phyloP scores from a whole-genome alignment of 768 basidiomycete genomes.

The Lentinus brumalis region DNA sequence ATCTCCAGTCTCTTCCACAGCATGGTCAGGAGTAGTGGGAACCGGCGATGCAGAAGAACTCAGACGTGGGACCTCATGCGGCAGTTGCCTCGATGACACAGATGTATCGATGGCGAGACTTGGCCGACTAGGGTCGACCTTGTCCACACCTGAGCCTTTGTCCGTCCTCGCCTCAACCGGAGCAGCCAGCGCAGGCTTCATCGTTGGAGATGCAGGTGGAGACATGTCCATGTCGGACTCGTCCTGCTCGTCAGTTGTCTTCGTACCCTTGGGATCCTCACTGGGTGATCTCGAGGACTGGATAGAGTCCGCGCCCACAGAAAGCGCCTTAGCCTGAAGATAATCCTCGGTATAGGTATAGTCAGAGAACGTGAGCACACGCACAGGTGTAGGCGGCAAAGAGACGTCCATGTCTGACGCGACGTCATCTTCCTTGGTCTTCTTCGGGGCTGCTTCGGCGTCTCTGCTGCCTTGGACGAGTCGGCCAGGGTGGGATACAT shows the following conservation, averaged over 20 bases:
- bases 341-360: background rate
- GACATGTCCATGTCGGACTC: constrained; percentile 24
- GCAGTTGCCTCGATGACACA: constrained; percentile 1
- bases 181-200: background rate
- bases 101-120: constrained; percentile 12
- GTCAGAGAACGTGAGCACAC: background rate
- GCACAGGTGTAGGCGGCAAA: background rate
- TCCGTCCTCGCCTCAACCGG: background rate
- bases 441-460: background rate
- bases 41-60: constrained; percentile 4
- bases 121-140: constrained; percentile 8
- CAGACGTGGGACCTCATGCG: constrained; percentile 1
- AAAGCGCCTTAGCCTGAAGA: background rate
- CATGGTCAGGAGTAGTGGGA: background rate
- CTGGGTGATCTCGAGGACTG: background rate
- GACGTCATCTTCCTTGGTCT: background rate
- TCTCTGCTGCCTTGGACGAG: background rate
- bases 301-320: background rate
- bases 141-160: background rate
- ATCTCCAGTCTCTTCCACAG: constrained; percentile 9
- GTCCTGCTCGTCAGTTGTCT: background rate
- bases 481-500: constrained; percentile 7
- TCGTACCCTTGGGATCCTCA: background rate
- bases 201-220: constrained; percentile 14
- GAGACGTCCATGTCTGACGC: constrained; percentile 18